Conservation (phyloP, 805 yeast genomes). For the Zygoascus ofunaensis region DNA sequence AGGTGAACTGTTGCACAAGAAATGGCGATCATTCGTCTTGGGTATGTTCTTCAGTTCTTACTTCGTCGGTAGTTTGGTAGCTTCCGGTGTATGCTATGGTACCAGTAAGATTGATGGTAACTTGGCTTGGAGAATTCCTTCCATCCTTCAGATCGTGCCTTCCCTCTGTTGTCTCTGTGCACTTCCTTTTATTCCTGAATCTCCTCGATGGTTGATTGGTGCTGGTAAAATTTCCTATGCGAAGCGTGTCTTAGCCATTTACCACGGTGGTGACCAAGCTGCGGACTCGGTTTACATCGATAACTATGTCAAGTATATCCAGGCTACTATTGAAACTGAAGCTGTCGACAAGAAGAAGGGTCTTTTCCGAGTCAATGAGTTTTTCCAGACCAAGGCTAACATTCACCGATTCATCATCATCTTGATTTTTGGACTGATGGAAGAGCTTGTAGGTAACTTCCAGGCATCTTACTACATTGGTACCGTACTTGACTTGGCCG, state of each 20-base stretch:
- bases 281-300: conserved; percentile 7
- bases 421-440: conserved; percentile 45
- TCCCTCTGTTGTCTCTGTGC: conserved; percentile 46
- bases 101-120: conserved; percentile 20
- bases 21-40: background rate
- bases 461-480: conserved; percentile 19
- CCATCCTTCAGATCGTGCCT: conserved; percentile 34
- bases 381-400: conserved; percentile 46
- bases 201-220: conserved; percentile 64
- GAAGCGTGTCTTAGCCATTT: conserved; percentile 1
- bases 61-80: conserved; percentile 38
- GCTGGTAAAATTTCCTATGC: conserved; percentile 4
- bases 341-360: background rate
- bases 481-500: background rate
- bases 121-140: conserved; percentile 11
- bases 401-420: conserved; percentile 32
- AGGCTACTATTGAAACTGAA: conserved; percentile 9
- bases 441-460: conserved; percentile 58
- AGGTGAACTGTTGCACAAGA: conserved; percentile 38
- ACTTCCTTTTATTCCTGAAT: conserved; percentile 55
- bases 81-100: conserved; percentile 46
- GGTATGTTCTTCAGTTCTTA: conserved; percentile 3
- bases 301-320: conserved; percentile 9
- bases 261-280: conserved; percentile 13
- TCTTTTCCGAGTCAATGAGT: conserved; percentile 19